These are phyloP conservation scores for Hyphopichia khmerensis DNA, from an alignment of 1,139 yeast genomes.

Conservation along the genomic window DNA sequence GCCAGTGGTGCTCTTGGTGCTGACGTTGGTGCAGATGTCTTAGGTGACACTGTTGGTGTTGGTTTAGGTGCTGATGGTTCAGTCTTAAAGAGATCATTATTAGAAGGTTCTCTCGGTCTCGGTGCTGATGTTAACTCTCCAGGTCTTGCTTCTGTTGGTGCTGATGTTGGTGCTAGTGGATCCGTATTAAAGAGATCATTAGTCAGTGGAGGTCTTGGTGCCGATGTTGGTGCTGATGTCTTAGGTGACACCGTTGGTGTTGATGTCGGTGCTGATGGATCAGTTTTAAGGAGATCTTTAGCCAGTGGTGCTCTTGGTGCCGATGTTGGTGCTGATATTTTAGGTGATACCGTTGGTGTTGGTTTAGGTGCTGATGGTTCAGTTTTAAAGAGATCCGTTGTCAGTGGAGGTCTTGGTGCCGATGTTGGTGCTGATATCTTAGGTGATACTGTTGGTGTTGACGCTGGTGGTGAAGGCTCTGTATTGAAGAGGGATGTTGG, in stretches of 20 bases:
- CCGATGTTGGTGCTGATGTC: slow-evolving; percentile 8
- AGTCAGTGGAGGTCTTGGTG: slow-evolving; percentile 4
- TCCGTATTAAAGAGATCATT: slow-evolving; percentile 5
- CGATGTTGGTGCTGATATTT: neutral
- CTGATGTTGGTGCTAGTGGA: slow-evolving; percentile 5
- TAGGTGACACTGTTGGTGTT: slow-evolving; percentile 4
- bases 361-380: slow-evolving; percentile 7
- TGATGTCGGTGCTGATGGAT: slow-evolving; percentile 3
- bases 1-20: no score
- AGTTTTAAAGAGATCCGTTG: slow-evolving; percentile 11
- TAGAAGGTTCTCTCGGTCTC: slow-evolving; percentile 1
- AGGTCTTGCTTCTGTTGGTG: slow-evolving; percentile 8
- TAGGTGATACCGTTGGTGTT: slow-evolving; percentile 3
- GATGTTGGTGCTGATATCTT: slow-evolving; percentile 10
- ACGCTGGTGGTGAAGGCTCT: slow-evolving; percentile 1
- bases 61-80: slow-evolving; percentile 1
- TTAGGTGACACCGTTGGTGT: neutral
- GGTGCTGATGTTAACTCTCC: slow-evolving; percentile 4
- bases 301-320: slow-evolving; percentile 1
- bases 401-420: slow-evolving; percentile 14
- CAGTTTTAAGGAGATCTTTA: slow-evolving; percentile 2
- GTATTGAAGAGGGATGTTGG: slow-evolving; percentile 5
- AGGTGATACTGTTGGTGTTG: slow-evolving; percentile 1
- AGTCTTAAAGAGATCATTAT: slow-evolving; percentile 1
- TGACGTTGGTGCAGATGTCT: slow-evolving; percentile 10